Base-by-base conservation (phyloP, 257 asterid species). In the Petunia axillaris region DNA sequence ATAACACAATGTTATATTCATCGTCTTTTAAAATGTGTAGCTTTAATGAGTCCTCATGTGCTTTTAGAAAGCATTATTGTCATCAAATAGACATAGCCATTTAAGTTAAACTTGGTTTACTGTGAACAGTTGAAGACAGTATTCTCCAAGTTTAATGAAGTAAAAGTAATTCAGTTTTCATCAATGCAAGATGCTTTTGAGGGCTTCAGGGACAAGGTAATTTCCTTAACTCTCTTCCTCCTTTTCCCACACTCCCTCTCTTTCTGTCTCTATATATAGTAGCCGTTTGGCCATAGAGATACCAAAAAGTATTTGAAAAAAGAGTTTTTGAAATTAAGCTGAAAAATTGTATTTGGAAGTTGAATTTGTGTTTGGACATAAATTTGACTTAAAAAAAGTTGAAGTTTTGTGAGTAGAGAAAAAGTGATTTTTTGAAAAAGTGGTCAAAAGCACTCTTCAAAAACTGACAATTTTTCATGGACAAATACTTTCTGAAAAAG, bases 171-270 rank as follows among this genome's bases (percentile, higher is more conserved):
- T 55, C 97, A 93, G 85, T 96, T 96, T 91, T 94, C 94, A 57
- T 83, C 98, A 50, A 90, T 96, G 98, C 97, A 94, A 86, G 95
- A 90, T 6, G 97, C 98, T 76, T 96, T 94, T 86, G 58, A 50
- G 74, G 97, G 98, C 82, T 96, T 96, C 90, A 82, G 90, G 1
- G 93, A 94, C 92, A 93, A 96, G 98, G 98, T 86, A 90, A 43
- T 82, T 78, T 44, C 84, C 59, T 4, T 9, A 11, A 46, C 16
- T 46, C 8, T 44, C 3, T 9, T 7, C 48, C 76, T 35, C 54
- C 54, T 64, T 13, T 35, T 50, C 0, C 35, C 50, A 67, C 9
- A 80, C 85, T 79, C 50, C 68, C 57, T 80, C 77, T 6, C 13
- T 55, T 39, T 41, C 38, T 40, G 3, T 57, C 65, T 43, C 64